phyloP scores from a whole-genome alignment of 257 asterid species.

The Eustoma russellianum region DNA sequence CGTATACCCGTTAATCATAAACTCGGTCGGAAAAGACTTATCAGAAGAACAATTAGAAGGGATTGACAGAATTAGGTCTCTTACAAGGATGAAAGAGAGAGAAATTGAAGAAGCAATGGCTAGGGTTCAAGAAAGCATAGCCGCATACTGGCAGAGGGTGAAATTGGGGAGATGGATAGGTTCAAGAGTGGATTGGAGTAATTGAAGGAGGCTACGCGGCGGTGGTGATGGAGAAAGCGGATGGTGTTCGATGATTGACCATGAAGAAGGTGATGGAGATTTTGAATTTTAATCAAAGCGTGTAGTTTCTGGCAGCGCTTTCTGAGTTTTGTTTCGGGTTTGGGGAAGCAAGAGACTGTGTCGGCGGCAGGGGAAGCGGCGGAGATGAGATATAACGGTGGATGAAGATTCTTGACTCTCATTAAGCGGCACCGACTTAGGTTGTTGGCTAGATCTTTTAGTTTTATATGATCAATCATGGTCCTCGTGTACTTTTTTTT shows the following conservation, averaged over 20 bases:
- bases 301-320: conserved; percentile 13
- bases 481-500: too few relatives aligned
- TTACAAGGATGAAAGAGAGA: conserved; percentile 7
- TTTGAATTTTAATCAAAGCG: conserved; percentile 12
- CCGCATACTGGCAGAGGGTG: conserved; percentile 12
- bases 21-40: conserved; percentile 1
- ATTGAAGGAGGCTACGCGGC: conserved; percentile 9
- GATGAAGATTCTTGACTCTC: too few relatives aligned
- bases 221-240: conserved; percentile 13
- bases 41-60: conserved; percentile 2
- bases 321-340: too few relatives aligned
- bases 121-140: conserved; percentile 16
- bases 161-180: background rate
- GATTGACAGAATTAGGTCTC: conserved; percentile 6
- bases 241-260: conserved; percentile 13
- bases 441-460: too few relatives aligned
- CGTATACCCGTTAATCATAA: conserved; percentile 4
- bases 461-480: too few relatives aligned
- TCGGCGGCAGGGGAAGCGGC: too few relatives aligned
- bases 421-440: too few relatives aligned
- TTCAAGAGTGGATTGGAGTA: conserved; percentile 4
- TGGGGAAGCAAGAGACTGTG: too few relatives aligned
- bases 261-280: conserved; percentile 13
- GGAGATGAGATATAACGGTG: too few relatives aligned
- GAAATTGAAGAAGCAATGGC: conserved; percentile 19